Base-by-base conservation (phyloP, 768 basidiomycete genomes). In the Cystobasidium onofrii region DNA sequence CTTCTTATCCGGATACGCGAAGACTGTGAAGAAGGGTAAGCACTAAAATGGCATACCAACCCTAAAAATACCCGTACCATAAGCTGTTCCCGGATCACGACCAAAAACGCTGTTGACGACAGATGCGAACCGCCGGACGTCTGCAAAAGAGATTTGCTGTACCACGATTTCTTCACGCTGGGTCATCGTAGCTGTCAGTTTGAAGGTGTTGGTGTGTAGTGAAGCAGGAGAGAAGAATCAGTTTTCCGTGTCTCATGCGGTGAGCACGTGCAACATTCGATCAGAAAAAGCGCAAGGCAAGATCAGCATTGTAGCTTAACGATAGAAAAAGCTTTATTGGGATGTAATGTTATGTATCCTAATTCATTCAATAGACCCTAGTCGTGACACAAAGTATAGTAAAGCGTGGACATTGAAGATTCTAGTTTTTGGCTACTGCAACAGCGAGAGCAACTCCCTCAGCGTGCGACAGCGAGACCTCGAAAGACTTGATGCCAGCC, bases 381-480 rank as follows among this genome's bases (percentile, higher is more conserved):
- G n/a, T n/a, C 57, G 13, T 15, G 57, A 31, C 34, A 33, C 29
- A 55, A 23, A 31, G 10, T 57, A 39, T 61, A 4, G 17, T 6
- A 39, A 61, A 61, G 23, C 9, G 33, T 34, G n/a, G n/a, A n/a
- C n/a, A n/a, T n/a, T n/a, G n/a, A n/a, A n/a, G n/a, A n/a, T 39
- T 31, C 65, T 69, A 74, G 29, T 74, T 74, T 34, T 61, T 27
- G n/a, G 76, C 67, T 13, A 76, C 36, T 4, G 61, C 76, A 17
- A 77, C 73, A 6, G 78, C 75, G 27, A 76, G 34, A 27, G 76
- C 77, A 29, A 75, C 73, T 44, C 76, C 77, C 27, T 78, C 79
- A 0, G 73, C 70, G 83, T 99, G 95, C 78, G 90, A 92, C 77
- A 99, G 83, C 20, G 92, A 94, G 75, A 99, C 83, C 78, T 91